A percentile compares a stretch with the other conserved stretches of the same genome.
Conservation (phyloP, 441 rosid species). For the Brassica balearica region DNA sequence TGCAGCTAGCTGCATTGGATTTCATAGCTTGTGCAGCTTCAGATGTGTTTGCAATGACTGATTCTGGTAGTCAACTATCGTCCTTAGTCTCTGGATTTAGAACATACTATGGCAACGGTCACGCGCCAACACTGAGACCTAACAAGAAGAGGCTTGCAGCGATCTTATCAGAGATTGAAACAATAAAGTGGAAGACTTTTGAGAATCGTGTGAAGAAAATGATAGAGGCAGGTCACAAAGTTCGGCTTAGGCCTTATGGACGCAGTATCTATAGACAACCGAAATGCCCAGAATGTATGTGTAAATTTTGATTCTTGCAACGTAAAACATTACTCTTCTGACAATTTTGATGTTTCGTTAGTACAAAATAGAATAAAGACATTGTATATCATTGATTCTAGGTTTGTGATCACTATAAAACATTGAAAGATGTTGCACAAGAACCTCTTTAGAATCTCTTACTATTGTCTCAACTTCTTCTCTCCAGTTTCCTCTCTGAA, state of each 20-base stretch:
- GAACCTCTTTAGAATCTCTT: constrained; percentile 15
- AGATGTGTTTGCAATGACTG: constrained; percentile 95
- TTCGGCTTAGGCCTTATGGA: constrained; percentile 60
- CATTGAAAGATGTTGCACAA: constrained; percentile 18
- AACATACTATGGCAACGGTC: constrained; percentile 78
- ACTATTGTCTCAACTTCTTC: constrained; percentile 62
- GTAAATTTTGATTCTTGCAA: constrained; percentile 48
- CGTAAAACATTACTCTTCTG: not conserved
- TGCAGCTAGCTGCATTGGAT: constrained; percentile 92
- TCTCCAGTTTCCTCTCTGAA: constrained; percentile 72
- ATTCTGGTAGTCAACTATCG: constrained; percentile 93
- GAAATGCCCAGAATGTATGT: constrained; percentile 89
- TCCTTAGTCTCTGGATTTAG: constrained; percentile 91
- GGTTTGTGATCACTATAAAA: constrained; percentile 23
- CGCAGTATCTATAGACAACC: constrained; percentile 94
- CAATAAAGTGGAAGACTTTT: constrained; percentile 68
- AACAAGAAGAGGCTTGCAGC: constrained; percentile 93
- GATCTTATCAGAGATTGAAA: constrained; percentile 64
- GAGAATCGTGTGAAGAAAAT: constrained; percentile 73
- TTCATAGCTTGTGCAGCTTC: constrained; percentile 88
- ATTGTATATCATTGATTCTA: constrained; percentile 21
- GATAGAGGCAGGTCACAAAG: constrained; percentile 79
- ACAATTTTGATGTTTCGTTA: not conserved
- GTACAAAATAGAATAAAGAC: constrained; percentile 32
- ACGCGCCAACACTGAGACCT: constrained; percentile 78